Evolutionary conservation across 2,329 filamentous ascomycete species (phyloP), one percentile per base, ranked within the genome.

Genomic region (Hymenoscyphus linearis): DNA sequence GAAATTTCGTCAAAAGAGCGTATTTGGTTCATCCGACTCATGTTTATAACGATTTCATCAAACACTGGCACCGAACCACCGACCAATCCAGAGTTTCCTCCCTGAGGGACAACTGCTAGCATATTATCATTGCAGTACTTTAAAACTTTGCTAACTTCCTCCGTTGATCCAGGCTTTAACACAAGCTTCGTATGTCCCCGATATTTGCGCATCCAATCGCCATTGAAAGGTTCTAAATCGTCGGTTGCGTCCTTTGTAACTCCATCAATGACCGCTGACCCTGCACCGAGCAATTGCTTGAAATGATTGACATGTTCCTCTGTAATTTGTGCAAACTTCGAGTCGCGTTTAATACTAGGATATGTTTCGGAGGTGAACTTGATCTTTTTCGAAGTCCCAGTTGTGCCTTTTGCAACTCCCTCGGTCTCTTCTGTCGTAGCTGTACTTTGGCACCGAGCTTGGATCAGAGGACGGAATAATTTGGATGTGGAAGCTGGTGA

Each of bases 151-250:
- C 91, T 96, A 69, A 98, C 90, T 76, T 99, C 88, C 70, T 93
- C 87, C 0, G 91, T 93, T 16, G 85, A 89, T 57, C 82, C 84
- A 12, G 95, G 95, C 77, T 92, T 96, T 65, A 99, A 78, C 4
- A 98, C 92, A 27, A 99, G 79, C 71, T 87, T 86, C 64, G 90
- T 86, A 76, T 97, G 92, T 34, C 95, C 96, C 64, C 90, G 87
- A 79, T 96, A 99, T 78, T 99, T 99, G 76, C 90, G 88, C 93
- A 99, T 97, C 95, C 96, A 99, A 78, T 99, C 95, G 73, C 87
- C 86, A 76, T 99, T 99, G 82, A 92, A 99, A 7, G 90, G 84
- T 73, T 95, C 91, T 66, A 98, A 82, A 73, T 98, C 95, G 69
- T 90, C 89, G 2, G 81, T 78, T 14, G 86, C 86, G 75, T 93